Percentiles rank a stretch among this genome's conserved stretches.
These are phyloP conservation scores for Xylaria intraflava DNA, from an alignment of 495 filamentous ascomycete genomes.

Conservation along the genomic window DNA sequence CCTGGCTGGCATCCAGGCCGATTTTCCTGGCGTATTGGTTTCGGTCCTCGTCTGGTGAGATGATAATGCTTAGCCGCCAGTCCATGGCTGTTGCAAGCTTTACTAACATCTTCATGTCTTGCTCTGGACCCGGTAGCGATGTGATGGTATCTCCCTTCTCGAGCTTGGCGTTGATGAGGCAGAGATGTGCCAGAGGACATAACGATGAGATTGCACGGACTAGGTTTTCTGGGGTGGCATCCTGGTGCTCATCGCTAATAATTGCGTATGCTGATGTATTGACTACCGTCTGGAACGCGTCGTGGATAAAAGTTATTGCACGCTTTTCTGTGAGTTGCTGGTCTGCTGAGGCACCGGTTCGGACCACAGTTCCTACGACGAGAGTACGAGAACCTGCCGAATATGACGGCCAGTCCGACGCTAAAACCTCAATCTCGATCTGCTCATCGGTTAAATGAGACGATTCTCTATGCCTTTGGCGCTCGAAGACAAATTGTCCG, in stretches of 20 bases:
- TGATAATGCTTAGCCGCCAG: constrained; percentile 10
- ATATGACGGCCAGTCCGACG: constrained; percentile 12
- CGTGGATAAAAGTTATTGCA: constrained; percentile 10
- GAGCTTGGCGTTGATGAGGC: constrained; percentile 13
- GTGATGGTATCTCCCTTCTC: constrained; percentile 9
- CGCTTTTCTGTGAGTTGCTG: constrained; percentile 1
- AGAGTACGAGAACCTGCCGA: constrained; percentile 9
- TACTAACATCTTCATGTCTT: constrained; percentile 4
- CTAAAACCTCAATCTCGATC: constrained; percentile 14
- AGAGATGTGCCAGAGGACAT: constrained; percentile 9
- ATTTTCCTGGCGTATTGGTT: constrained; percentile 4
- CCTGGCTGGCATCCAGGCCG: constrained; percentile 1
- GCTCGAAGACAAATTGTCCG: constrained; percentile 14
- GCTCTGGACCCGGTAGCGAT: constrained; percentile 12
- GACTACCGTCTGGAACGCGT: constrained; percentile 11
- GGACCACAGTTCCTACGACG: constrained; percentile 8
- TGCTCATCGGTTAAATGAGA: constrained; percentile 3
- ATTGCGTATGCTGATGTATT: constrained; percentile 12
- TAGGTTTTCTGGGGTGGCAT: background rate
- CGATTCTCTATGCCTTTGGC: background rate
- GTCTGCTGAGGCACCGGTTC: constrained; percentile 3
- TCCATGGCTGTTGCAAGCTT: constrained; percentile 4
- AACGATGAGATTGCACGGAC: constrained; percentile 9
- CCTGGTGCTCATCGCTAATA: background rate
- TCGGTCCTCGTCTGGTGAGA: background rate